Percentiles rank a stretch among this genome's conserved stretches.
phyloP scores from a whole-genome alignment of 2,329 filamentous ascomycete species.

The Emydomyces testavorans region DNA sequence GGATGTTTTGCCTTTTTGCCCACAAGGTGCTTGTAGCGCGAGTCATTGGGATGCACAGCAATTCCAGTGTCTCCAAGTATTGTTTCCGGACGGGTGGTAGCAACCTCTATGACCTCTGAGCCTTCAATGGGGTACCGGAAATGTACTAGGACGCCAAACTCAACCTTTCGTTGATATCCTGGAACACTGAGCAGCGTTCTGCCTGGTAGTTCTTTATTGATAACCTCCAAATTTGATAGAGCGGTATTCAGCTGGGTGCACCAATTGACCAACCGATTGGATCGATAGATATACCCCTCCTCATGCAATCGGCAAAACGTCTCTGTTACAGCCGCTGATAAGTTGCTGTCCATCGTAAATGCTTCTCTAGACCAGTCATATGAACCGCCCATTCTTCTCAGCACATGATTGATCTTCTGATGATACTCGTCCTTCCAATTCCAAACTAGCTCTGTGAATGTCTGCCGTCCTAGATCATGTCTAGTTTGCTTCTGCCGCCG shows the following conservation, averaged over 20 bases:
- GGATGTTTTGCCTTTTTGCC: conserved; percentile 80
- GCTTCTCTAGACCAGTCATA: conserved; percentile 91
- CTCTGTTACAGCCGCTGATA: conserved; percentile 73
- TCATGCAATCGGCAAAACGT: conserved; percentile 84
- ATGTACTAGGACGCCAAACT: conserved; percentile 81
- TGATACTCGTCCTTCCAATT: conserved; percentile 96
- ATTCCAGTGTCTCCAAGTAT: conserved; percentile 93
- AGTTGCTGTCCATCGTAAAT: conserved; percentile 86
- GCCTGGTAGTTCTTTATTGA: conserved; percentile 77
- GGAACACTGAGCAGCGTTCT: conserved; percentile 81
- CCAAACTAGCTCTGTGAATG: conserved; percentile 73
- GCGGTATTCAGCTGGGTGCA: conserved; percentile 81
- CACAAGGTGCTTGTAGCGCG: conserved; percentile 74
- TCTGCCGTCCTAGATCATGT: conserved; percentile 73
- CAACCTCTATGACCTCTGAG: conserved; percentile 74
- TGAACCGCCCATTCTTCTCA: conserved; percentile 75
- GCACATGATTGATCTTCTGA: conserved; percentile 71
- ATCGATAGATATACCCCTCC: conserved; percentile 85
- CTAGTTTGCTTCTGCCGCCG: conserved; percentile 75
- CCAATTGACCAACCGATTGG: conserved; percentile 92
- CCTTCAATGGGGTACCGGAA: conserved; percentile 87
- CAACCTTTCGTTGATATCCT: conserved; percentile 92
- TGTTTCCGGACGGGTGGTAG: conserved; percentile 85
- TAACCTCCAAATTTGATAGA: conserved; percentile 84
- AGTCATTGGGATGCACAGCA: conserved; percentile 79